A percentile compares a stretch with the other conserved stretches of the same genome.
phyloP scores from a whole-genome alignment of 2,329 filamentous ascomycete species.

The Aspergillus cejpii region DNA sequence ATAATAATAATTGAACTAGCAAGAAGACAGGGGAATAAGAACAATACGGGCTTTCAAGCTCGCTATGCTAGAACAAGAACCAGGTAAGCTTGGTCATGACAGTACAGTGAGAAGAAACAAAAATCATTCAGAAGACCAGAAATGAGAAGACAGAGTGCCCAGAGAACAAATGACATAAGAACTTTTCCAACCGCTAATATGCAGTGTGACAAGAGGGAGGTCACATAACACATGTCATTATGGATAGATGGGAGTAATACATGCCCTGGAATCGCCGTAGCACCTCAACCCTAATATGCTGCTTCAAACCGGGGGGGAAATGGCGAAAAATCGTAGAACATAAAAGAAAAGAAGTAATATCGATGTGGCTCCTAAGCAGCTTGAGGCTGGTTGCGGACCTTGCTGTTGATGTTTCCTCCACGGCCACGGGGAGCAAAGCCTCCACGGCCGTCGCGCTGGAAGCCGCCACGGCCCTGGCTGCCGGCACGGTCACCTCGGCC shows the following conservation, averaged over 20 bases:
- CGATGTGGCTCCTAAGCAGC: conserved; percentile 28
- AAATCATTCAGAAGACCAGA: conserved; percentile 20
- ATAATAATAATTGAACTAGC: conserved; percentile 2
- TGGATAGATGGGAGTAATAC: conserved; percentile 35
- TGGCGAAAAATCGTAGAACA: conserved; percentile 17
- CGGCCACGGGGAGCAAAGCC: conserved; percentile 59
- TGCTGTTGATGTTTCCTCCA: conserved; percentile 50
- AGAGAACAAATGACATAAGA: conserved; percentile 26
- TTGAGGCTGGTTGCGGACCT: conserved; percentile 43
- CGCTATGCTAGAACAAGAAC: conserved; percentile 33
- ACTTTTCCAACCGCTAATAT: conserved; percentile 43
- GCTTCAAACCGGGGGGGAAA: conserved; percentile 20
- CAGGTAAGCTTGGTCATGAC: conserved; percentile 4
- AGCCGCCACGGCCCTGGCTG: conserved; percentile 60
- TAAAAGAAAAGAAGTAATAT: conserved; percentile 8
- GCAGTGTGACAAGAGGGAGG: conserved; percentile 32
- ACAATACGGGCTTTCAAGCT: conserved; percentile 26
- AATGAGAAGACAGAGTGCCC: conserved; percentile 20
- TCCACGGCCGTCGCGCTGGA: conserved; percentile 62
- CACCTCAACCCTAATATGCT: conserved; percentile 14
- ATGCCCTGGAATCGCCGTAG: conserved; percentile 26
- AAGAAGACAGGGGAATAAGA: conserved; percentile 10
- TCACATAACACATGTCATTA: conserved; percentile 40
- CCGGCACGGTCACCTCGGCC: conserved; percentile 62
- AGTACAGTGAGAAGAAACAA: conserved; percentile 14